These are phyloP conservation scores for Penicillium sp. DNA, from an alignment of 2,329 filamentous ascomycete species.

Conservation along the genomic window DNA sequence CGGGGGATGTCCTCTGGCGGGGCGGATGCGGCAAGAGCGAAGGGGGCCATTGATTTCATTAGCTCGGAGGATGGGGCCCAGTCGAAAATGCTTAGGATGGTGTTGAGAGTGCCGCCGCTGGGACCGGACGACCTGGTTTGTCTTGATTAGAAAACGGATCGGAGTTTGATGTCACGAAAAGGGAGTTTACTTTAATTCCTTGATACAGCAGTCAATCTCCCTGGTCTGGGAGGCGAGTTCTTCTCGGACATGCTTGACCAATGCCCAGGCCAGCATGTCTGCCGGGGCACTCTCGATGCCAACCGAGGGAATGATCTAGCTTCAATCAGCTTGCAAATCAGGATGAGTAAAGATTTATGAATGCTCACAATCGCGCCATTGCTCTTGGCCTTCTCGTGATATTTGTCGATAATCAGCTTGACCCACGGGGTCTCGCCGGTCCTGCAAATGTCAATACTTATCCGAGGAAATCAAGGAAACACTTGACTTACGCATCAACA, in stretches of 20 bases:
- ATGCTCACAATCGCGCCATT: constrained; percentile 62
- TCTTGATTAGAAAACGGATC: constrained; percentile 8
- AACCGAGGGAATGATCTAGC: constrained; percentile 61
- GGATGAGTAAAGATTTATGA: neutral
- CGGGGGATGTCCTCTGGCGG: constrained; percentile 38
- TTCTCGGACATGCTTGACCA: constrained; percentile 58
- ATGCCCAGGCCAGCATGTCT: constrained; percentile 57
- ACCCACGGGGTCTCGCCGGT: constrained; percentile 69
- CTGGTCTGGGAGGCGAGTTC: constrained; percentile 55
- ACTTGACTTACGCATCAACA: constrained; percentile 57
- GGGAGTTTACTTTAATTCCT: constrained; percentile 54
- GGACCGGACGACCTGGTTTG: constrained; percentile 43
- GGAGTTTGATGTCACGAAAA: constrained; percentile 16
- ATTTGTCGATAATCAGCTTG: constrained; percentile 63
- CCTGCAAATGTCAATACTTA: constrained; percentile 32
- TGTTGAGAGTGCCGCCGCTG: constrained; percentile 67
- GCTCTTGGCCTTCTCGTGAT: constrained; percentile 61
- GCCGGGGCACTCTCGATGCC: constrained; percentile 66
- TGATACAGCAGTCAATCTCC: constrained; percentile 57
- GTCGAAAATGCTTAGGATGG: constrained; percentile 62
- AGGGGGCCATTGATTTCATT: constrained; percentile 53
- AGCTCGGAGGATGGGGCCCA: constrained; percentile 53
- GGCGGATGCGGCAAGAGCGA: constrained; percentile 53
- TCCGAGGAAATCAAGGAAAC: neutral
- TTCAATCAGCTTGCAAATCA: constrained; percentile 16